These are phyloP conservation scores for Apiospora kogelbergensis DNA, from an alignment of 2,329 filamentous ascomycete species.

Conservation along the genomic window DNA sequence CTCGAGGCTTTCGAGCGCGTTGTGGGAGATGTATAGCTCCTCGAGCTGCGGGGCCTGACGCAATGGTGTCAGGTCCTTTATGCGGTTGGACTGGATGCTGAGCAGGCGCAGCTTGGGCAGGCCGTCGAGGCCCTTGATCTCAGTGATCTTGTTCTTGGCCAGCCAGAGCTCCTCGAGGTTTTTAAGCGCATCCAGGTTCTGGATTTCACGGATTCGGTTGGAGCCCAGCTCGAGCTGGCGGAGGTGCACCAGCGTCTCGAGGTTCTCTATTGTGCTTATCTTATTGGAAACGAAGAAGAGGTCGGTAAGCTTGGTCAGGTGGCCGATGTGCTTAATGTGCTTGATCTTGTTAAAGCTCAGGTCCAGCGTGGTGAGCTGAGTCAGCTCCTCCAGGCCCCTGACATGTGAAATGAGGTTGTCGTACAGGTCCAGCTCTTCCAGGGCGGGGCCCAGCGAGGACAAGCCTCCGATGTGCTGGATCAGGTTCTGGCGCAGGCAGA, in stretches of 20 bases:
- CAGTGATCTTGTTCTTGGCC: slow-evolving; percentile 93
- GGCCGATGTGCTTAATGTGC: slow-evolving; percentile 86
- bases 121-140: slow-evolving; percentile 73
- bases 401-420: slow-evolving; percentile 93
- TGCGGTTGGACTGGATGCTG: slow-evolving; percentile 93
- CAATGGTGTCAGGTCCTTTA: slow-evolving; percentile 75
- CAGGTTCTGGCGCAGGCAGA: slow-evolving; percentile 91
- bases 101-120: slow-evolving; percentile 82
- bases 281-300: slow-evolving; percentile 95
- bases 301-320: slow-evolving; percentile 76
- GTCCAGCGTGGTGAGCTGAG: slow-evolving; percentile 76
- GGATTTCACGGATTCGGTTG: slow-evolving; percentile 86
- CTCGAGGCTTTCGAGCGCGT: slow-evolving; percentile 75
- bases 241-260: slow-evolving; percentile 73
- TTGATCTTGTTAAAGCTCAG: slow-evolving; percentile 99
- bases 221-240: slow-evolving; percentile 88
- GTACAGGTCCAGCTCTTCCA: slow-evolving; percentile 90
- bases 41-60: slow-evolving; percentile 74
- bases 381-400: slow-evolving; percentile 76
- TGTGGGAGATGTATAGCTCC: slow-evolving; percentile 95
- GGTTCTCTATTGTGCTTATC: slow-evolving; percentile 81
- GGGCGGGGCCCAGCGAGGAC: slow-evolving; percentile 59
- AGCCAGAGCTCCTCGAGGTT: slow-evolving; percentile 88
- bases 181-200: slow-evolving; percentile 77
- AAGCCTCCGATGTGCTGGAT: slow-evolving; percentile 81